phyloP scores from a whole-genome alignment of 2,329 filamentous ascomycete species.

The Tricladium varicosporioides region DNA sequence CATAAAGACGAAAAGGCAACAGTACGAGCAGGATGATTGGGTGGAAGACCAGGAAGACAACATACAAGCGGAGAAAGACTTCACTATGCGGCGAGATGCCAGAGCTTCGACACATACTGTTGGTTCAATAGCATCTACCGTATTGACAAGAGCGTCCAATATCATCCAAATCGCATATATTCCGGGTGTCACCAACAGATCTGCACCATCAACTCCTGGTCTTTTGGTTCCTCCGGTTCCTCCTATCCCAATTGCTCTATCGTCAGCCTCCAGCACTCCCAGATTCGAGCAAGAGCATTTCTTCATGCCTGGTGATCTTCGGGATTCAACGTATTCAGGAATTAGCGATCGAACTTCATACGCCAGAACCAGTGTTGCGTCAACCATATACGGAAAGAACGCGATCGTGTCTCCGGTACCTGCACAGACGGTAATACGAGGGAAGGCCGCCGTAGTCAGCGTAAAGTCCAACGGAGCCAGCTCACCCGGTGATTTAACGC shows the following conservation, averaged over 20 bases:
- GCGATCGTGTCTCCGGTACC: slow-evolving; percentile 76
- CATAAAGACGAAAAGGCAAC: slow-evolving; percentile 74
- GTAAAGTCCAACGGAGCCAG: slow-evolving; percentile 70
- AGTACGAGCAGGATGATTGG: slow-evolving; percentile 60
- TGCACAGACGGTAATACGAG: slow-evolving; percentile 81
- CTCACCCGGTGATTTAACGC: slow-evolving; percentile 53
- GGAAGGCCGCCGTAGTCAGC: slow-evolving; percentile 89
- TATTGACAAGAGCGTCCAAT: slow-evolving; percentile 93
- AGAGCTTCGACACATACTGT: slow-evolving; percentile 82
- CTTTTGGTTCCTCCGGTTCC: slow-evolving; percentile 89
- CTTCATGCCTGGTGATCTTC: slow-evolving; percentile 86
- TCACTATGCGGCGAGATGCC: slow-evolving; percentile 53
- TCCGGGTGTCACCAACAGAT: slow-evolving; percentile 91
- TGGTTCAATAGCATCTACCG: slow-evolving; percentile 89
- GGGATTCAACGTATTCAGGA: slow-evolving; percentile 86
- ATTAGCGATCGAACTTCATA: slow-evolving; percentile 63
- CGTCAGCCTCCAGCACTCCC: slow-evolving; percentile 53
- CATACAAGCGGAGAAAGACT: slow-evolving; percentile 51
- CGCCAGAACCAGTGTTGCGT: slow-evolving; percentile 75
- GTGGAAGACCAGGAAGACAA: slow-evolving; percentile 49
- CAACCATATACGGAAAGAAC: slow-evolving; percentile 91
- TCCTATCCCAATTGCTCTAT: slow-evolving; percentile 73
- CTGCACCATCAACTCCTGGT: slow-evolving; percentile 76
- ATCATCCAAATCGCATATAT: slow-evolving; percentile 99
- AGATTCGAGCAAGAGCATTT: slow-evolving; percentile 79